phyloP scores from a whole-genome alignment of 1,139 yeast genomes.

The Petasospora rhodanensis region DNA sequence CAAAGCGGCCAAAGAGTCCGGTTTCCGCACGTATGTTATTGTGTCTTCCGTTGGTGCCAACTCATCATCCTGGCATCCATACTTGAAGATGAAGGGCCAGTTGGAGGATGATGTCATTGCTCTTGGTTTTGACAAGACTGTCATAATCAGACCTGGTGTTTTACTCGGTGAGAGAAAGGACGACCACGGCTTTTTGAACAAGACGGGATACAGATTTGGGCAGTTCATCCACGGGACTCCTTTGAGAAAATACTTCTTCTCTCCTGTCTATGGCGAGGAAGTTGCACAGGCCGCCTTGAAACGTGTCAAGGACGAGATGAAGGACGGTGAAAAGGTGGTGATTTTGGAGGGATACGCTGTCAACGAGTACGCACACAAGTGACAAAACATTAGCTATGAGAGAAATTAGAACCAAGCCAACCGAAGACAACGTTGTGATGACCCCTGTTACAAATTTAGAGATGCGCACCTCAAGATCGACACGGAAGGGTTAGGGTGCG shows the following conservation, averaged over 20 bases:
- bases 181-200: conserved; percentile 31
- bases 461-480: too few relatives aligned
- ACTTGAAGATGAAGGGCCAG: conserved; percentile 57
- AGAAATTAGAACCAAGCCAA: too few relatives aligned
- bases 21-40: conserved; percentile 59
- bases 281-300: conserved; percentile 24
- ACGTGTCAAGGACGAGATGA: too few relatives aligned
- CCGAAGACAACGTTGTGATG: too few relatives aligned
- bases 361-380: too few relatives aligned
- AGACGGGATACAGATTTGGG: conserved; percentile 5
- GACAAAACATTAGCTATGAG: too few relatives aligned
- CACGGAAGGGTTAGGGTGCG: too few relatives aligned
- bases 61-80: conserved; percentile 48
- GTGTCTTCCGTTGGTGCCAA: conserved; percentile 61
- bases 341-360: too few relatives aligned
- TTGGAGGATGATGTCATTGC: conserved; percentile 56
- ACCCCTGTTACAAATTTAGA: too few relatives aligned
- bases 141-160: conserved; percentile 68
- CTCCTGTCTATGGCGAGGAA: conserved; percentile 23
- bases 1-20: conserved; percentile 62
- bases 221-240: conserved; percentile 11
- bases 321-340: too few relatives aligned
- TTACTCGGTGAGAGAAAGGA: conserved; percentile 56
- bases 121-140: conserved; percentile 58
- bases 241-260: conserved; percentile 7